Evolutionary conservation across 2,329 filamentous ascomycete genomes (phyloP).

Genomic region (Tolypocladium sp.): DNA sequence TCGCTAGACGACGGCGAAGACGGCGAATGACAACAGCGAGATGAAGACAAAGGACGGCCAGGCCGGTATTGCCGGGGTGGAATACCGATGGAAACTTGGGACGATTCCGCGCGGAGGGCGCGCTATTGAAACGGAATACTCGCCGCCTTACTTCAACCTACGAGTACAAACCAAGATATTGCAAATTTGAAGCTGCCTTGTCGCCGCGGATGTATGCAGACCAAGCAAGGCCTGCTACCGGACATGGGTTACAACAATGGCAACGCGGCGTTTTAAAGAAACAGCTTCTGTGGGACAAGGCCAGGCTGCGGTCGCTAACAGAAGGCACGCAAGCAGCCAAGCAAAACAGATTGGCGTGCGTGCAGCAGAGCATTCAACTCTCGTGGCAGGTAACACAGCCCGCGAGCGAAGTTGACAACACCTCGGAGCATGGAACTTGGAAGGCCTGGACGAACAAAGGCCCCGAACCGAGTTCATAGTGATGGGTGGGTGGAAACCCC

Average conservation of each 20-base stretch:
- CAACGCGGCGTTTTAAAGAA: background rate
- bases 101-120: background rate
- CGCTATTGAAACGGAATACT: background rate
- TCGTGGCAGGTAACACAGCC: background rate
- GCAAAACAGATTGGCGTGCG: background rate
- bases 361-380: background rate
- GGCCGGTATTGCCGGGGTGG: background rate
- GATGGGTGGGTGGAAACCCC: background rate
- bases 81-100: background rate
- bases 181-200: background rate
- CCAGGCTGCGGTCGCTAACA: background rate
- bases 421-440: background rate
- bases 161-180: background rate
- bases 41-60: background rate
- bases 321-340: background rate
- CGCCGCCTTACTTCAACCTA: background rate
- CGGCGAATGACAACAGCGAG: too few relatives aligned
- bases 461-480: background rate
- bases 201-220: background rate
- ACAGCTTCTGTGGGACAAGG: background rate
- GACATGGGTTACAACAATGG: background rate
- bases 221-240: background rate
- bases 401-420: background rate
- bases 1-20: background rate
- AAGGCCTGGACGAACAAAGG: background rate